Conservation (phyloP, 2,329 filamentous ascomycete genomes). For the Apiospora aurea region DNA sequence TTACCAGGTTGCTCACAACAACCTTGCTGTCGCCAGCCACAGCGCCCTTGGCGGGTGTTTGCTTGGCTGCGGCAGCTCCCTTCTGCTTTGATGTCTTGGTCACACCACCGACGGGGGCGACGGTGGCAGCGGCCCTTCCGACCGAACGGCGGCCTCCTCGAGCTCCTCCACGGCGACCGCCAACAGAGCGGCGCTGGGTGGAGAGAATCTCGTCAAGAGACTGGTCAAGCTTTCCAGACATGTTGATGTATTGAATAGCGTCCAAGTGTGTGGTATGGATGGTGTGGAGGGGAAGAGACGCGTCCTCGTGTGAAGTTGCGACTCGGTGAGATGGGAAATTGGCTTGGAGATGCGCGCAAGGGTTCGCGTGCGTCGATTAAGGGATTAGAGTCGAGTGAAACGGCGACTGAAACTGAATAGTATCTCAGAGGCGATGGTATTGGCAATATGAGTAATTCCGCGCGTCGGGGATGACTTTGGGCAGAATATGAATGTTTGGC, state of each 20-base stretch:
- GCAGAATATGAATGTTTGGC: slow-evolving; percentile 20
- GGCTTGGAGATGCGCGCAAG: slow-evolving; percentile 10
- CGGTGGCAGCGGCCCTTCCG: slow-evolving; percentile 63
- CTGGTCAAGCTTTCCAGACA: slow-evolving; percentile 96
- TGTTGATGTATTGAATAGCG: slow-evolving; percentile 43
- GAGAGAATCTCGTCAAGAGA: slow-evolving; percentile 97
- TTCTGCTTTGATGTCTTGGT: slow-evolving; percentile 75
- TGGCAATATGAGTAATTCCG: slow-evolving; percentile 8
- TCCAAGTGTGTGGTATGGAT: not conserved
- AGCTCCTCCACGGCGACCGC: slow-evolving; percentile 54
- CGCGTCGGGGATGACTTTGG: not conserved
- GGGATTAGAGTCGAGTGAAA: not conserved
- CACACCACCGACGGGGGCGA: slow-evolving; percentile 83
- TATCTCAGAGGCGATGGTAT: slow-evolving; percentile 8
- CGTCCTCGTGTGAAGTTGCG: slow-evolving; percentile 5
- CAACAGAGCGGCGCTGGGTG: slow-evolving; percentile 68
- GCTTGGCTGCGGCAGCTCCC: slow-evolving; percentile 66
- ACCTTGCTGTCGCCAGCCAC: slow-evolving; percentile 87
- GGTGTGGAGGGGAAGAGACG: slow-evolving; percentile 12
- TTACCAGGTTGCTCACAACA: slow-evolving; percentile 97
- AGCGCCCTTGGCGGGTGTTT: slow-evolving; percentile 69
- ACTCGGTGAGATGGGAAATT: not conserved
- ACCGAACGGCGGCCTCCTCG: slow-evolving; percentile 55
- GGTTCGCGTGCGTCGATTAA: slow-evolving; percentile 8
- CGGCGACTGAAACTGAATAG: not conserved